phyloP scores from a whole-genome alignment of 1,139 yeast genomes.

The Zygoascus hellenicus region DNA sequence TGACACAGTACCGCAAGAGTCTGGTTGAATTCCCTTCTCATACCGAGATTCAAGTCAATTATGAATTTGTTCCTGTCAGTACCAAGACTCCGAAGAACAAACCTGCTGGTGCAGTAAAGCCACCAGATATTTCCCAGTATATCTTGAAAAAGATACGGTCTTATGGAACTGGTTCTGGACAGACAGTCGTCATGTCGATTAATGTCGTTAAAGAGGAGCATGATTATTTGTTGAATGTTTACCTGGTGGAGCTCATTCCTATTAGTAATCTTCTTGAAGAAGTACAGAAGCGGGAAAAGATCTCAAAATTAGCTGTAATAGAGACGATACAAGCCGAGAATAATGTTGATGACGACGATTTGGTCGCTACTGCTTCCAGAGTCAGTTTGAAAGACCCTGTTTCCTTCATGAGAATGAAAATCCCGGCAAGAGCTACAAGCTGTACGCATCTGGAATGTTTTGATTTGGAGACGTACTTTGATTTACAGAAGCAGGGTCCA shows the following conservation, averaged over 20 bases:
- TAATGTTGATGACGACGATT: slow-evolving; percentile 34
- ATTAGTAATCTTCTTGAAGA: slow-evolving; percentile 25
- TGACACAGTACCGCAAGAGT: slow-evolving; percentile 12
- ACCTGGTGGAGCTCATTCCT: slow-evolving; percentile 24
- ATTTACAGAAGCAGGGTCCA: slow-evolving; percentile 39
- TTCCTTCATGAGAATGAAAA: slow-evolving; percentile 32
- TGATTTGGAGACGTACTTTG: slow-evolving; percentile 36
- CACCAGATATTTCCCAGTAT: slow-evolving; percentile 2
- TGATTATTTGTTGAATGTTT: slow-evolving; percentile 29
- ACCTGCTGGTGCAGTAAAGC: slow-evolving; percentile 10
- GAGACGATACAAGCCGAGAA: slow-evolving; percentile 23
- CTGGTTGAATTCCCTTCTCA: slow-evolving; percentile 25
- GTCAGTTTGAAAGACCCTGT: slow-evolving; percentile 38
- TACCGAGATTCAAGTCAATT: slow-evolving; percentile 24
- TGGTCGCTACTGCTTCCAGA: slow-evolving; percentile 33
- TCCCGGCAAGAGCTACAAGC: slow-evolving; percentile 35
- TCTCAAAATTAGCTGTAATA: slow-evolving; percentile 29
- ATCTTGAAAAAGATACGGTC: slow-evolving; percentile 2
- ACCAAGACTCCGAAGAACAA: slow-evolving; percentile 2
- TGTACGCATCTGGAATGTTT: slow-evolving; percentile 41
- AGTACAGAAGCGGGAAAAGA: slow-evolving; percentile 26
- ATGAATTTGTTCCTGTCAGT: slow-evolving; percentile 1
- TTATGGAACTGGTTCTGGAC: slow-evolving; percentile 9
- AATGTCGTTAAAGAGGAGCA: slow-evolving; percentile 18
- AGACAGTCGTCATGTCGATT: slow-evolving; percentile 25